Evolutionary conservation across 2,329 filamentous ascomycete species (phyloP).

Genomic region (Pyricularia sp.): DNA sequence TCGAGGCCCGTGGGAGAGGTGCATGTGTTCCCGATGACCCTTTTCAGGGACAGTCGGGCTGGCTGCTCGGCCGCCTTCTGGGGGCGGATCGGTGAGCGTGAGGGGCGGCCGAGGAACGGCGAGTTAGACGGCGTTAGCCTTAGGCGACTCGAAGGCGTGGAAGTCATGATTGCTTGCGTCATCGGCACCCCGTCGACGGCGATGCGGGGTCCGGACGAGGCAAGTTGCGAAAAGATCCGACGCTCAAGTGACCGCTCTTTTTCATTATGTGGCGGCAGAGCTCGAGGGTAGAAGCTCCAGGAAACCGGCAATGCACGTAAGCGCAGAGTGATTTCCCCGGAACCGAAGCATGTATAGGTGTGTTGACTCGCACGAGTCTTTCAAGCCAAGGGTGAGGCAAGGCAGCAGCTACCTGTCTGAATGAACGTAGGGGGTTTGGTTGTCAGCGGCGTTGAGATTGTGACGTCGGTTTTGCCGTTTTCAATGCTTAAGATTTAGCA

Average conservation of each 20-base stretch:
- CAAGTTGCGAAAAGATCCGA: not conserved
- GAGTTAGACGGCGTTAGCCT: conserved; percentile 71
- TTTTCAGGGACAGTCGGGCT: conserved; percentile 61
- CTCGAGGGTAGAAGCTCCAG: not conserved
- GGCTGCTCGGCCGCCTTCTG: conserved; percentile 41
- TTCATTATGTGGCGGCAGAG: conserved; percentile 2
- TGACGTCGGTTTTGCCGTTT: not conserved
- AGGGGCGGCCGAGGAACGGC: conserved; percentile 53
- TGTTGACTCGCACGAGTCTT: not conserved
- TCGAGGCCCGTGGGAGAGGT: conserved; percentile 80
- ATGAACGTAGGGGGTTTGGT: not conserved
- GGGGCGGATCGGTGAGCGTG: conserved; percentile 50
- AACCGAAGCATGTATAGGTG: not conserved
- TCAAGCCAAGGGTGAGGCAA: not conserved
- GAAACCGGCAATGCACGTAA: not conserved
- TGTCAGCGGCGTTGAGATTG: not conserved
- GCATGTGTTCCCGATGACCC: conserved; percentile 87
- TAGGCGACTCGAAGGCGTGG: conserved; percentile 47
- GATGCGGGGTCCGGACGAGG: not conserved
- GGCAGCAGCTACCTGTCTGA: not conserved
- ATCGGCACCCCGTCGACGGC: not conserved
- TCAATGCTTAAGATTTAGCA: not conserved
- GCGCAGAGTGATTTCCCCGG: not conserved
- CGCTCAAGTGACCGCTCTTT: not conserved
- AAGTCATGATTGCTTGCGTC: conserved; percentile 39